A percentile compares a stretch with the other conserved stretches of the same genome.
These are phyloP conservation scores for Thielaviopsis musarum DNA, from an alignment of 2,329 filamentous ascomycete species.

Conservation along the genomic window DNA sequence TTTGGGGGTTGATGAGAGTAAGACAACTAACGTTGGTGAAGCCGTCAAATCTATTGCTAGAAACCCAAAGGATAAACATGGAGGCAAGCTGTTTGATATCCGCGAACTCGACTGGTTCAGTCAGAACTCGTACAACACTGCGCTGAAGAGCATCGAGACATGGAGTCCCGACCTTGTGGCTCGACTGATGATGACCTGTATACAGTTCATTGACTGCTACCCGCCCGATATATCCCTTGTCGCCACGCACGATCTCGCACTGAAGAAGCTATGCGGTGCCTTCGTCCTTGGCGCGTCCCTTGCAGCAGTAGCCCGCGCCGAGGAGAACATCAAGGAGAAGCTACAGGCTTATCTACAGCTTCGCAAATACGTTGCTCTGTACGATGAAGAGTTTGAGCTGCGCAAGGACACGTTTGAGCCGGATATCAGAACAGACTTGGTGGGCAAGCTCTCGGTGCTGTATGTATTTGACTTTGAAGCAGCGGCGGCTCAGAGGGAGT, in stretches of 20 bases:
- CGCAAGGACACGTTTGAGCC: constrained; percentile 6
- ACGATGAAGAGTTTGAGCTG: constrained; percentile 24
- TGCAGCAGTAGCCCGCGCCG: constrained; percentile 31
- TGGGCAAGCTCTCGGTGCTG: constrained; percentile 46
- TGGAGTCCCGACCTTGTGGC: constrained; percentile 39
- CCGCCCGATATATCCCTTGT: constrained; percentile 28
- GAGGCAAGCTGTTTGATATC: constrained; percentile 36
- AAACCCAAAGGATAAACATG: constrained; percentile 23
- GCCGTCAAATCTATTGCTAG: constrained; percentile 26
- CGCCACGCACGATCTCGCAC: constrained; percentile 29
- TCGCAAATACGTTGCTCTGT: constrained; percentile 42
- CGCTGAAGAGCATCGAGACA: constrained; percentile 38
- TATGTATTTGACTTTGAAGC: constrained; percentile 69
- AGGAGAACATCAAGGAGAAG: constrained; percentile 32
- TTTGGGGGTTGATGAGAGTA: not conserved
- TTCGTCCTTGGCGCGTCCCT: constrained; percentile 44
- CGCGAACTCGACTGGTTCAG: constrained; percentile 72
- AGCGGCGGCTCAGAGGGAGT: constrained; percentile 46
- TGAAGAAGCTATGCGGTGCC: constrained; percentile 51
- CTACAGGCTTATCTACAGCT: constrained; percentile 45
- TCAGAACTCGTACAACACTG: constrained; percentile 65
- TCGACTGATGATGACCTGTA: constrained; percentile 37
- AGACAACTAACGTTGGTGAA: constrained; percentile 12
- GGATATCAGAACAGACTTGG: constrained; percentile 28
- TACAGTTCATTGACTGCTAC: constrained; percentile 34